Conservation (phyloP, 306 rosid species). For the Quercus alba region DNA sequence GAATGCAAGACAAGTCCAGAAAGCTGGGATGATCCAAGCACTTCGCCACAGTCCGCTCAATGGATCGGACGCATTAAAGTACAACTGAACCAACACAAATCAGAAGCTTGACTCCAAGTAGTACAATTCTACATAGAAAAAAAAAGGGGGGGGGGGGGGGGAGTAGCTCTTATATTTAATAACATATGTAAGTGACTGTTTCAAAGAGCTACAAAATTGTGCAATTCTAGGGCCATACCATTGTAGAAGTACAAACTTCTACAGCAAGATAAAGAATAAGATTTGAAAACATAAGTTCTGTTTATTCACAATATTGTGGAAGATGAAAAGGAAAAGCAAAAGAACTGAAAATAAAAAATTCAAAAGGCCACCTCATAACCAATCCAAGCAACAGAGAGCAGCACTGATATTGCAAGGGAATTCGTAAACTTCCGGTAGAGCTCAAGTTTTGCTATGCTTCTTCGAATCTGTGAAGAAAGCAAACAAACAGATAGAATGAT, state of each 20-base stretch:
- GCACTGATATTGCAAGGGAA: constrained; percentile 69
- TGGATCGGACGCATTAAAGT: constrained; percentile 73
- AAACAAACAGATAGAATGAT: constrained; percentile 12
- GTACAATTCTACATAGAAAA: background rate
- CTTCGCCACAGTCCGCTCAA: constrained; percentile 69
- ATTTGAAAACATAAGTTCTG: too few species aligned
- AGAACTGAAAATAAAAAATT: background rate
- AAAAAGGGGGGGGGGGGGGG: background rate
- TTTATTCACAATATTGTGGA: too few species aligned
- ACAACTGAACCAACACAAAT: constrained; percentile 49
- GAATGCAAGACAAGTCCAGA: constrained; percentile 70
- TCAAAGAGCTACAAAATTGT: background rate
- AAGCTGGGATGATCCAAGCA: constrained; percentile 75
- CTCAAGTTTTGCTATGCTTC: constrained; percentile 67
- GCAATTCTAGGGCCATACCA: background rate
- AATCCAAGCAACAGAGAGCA: constrained; percentile 71
- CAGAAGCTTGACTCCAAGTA: constrained; percentile 6
- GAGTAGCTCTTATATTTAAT: background rate
- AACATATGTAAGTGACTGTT: background rate
- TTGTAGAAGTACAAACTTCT: too few species aligned
- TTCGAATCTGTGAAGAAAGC: constrained; percentile 43
- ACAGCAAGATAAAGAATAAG: too few species aligned
- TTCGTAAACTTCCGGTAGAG: constrained; percentile 78
- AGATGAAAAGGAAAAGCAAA: background rate
- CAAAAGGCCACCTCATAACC: constrained; percentile 60